phyloP scores from a whole-genome alignment of 345 rosid species.

The Ceriops tagal region DNA sequence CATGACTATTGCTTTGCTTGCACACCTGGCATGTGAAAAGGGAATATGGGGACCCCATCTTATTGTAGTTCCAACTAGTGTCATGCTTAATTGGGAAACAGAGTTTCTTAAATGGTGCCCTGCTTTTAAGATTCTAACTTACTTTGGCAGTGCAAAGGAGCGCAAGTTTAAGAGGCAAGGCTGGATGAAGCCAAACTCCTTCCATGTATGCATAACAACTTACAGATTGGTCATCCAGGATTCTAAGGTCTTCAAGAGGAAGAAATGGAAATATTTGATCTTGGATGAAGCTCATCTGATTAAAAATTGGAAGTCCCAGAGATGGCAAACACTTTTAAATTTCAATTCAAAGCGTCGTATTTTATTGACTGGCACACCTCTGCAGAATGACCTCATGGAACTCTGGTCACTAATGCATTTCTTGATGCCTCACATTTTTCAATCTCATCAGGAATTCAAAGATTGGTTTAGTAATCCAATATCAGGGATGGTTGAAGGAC shows the following conservation, averaged over 20 bases:
- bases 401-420: constrained; percentile 99
- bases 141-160: constrained; percentile 99
- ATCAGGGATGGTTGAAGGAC: constrained; percentile 99
- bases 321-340: constrained; percentile 99
- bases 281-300: constrained; percentile 99
- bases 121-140: constrained; percentile 96
- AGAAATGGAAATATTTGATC: constrained; percentile 99
- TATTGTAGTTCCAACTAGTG: constrained; percentile 99
- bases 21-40: constrained; percentile 96
- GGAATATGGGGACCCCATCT: constrained; percentile 99
- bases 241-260: constrained; percentile 93
- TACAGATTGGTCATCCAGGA: constrained; percentile 97
- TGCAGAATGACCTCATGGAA: constrained; percentile 99
- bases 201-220: constrained; percentile 96
- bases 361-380: constrained; percentile 91
- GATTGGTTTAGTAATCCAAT: constrained; percentile 99
- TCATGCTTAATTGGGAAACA: constrained; percentile 99
- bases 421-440: constrained; percentile 97
- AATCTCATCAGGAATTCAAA: constrained; percentile 99
- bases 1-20: constrained; percentile 98
- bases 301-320: constrained; percentile 99
- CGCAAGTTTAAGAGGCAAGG: constrained; percentile 97
- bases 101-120: constrained; percentile 99
- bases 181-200: constrained; percentile 94
- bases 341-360: constrained; percentile 97